Evolutionary conservation across 2,329 filamentous ascomycete species (phyloP), one percentile per base, ranked within the genome.

Genomic region (Fulvia fulva): DNA sequence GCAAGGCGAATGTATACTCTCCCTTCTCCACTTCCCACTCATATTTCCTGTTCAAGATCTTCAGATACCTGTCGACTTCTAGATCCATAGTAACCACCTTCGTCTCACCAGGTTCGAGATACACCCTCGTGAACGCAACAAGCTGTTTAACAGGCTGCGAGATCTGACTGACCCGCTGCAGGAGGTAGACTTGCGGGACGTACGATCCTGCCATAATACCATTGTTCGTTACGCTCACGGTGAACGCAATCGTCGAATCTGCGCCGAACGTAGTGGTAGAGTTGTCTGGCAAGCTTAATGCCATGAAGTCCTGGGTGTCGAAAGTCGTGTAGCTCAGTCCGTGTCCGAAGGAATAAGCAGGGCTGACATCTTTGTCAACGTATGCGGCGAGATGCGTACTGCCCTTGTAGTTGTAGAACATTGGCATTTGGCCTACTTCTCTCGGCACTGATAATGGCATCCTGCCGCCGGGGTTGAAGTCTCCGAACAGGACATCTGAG

Each of bases 11-110:
- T 3, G 53, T 58, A 51, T 61, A 63, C 14, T 57, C 55, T 2
- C 77, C 77, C 59, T 69, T 75, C 66, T 80, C 78, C 16, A 80
- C 65, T 37, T 73, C 73, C 77, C 77, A 80, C 37, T 76, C 63
- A 58, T 76, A 74, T 55, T 63, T 67, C 32, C 77, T 67, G 59
- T 78, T 75, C 57, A 80, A 61, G 25, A 79, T 73, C 1, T 70
- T 71, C 21, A 80, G 65, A 64, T 77, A 80, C 25, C 77, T 67
- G 59, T 74, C 72, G 14, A 73, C 76, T 2, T 79, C 75, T 6
- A 78, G 45, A 30, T 74, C 67, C 69, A 76, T 70, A 3, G 52
- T 59, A 11, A 77, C 68, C 2, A 37, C 65, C 3, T 26, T 43
- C 63, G 43, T 68, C 50, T 76, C 68, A 2, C 73, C 72, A 0